Evolutionary conservation across 2,329 filamentous ascomycete genomes (phyloP).

Genomic region (Ilyonectria robusta): DNA sequence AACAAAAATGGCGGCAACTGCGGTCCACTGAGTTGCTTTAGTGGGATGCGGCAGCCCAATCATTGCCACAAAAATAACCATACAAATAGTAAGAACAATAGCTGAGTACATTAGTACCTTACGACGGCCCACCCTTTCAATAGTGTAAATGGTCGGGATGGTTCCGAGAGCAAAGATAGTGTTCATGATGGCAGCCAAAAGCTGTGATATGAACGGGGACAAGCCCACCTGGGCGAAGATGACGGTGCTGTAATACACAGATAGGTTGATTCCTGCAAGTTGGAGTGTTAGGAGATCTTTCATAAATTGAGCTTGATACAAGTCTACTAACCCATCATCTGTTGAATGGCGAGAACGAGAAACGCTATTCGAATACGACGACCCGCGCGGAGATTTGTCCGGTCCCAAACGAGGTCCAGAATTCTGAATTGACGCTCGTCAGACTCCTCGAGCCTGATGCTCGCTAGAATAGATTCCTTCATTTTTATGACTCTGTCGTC

Average conservation of each 20-base stretch:
- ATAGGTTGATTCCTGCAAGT: slow-evolving; percentile 8
- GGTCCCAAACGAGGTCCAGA: slow-evolving; percentile 4
- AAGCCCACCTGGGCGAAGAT: slow-evolving; percentile 12
- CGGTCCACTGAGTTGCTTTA: slow-evolving; percentile 27
- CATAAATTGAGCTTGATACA: neutral
- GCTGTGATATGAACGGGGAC: slow-evolving; percentile 19
- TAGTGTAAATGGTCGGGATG: slow-evolving; percentile 19
- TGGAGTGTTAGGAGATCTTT: neutral
- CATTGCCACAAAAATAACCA: slow-evolving; percentile 27
- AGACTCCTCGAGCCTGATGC: slow-evolving; percentile 23
- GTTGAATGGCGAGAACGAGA: slow-evolving; percentile 16
- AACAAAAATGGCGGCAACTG: slow-evolving; percentile 27
- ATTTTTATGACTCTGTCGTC: slow-evolving; percentile 20
- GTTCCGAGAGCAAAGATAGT: slow-evolving; percentile 27
- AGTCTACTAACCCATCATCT: slow-evolving; percentile 5
- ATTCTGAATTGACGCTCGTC: slow-evolving; percentile 24
- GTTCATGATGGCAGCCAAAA: slow-evolving; percentile 31
- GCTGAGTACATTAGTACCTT: slow-evolving; percentile 30
- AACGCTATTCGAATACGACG: slow-evolving; percentile 11
- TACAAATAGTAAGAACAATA: slow-evolving; percentile 24
- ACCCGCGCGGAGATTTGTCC: slow-evolving; percentile 5
- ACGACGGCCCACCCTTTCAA: slow-evolving; percentile 29
- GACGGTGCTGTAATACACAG: slow-evolving; percentile 15
- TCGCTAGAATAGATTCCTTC: slow-evolving; percentile 23
- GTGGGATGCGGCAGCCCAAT: slow-evolving; percentile 25